phyloP scores from a whole-genome alignment of 495 filamentous ascomycete genomes.

The Hamigera avellanea region DNA sequence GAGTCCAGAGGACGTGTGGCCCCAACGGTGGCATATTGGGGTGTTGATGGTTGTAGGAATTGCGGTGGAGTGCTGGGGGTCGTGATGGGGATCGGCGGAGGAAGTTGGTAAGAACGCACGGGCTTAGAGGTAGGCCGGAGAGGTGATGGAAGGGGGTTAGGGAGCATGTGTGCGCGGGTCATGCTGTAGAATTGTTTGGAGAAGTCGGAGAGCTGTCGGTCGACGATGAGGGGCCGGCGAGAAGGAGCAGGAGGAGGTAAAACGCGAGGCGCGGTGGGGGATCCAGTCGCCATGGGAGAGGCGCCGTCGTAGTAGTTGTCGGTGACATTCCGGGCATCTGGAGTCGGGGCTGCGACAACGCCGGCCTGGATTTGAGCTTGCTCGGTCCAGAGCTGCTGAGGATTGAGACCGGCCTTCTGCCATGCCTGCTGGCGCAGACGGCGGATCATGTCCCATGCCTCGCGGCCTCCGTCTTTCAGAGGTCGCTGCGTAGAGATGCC shows the following conservation, averaged over 20 bases:
- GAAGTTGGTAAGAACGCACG: constrained; percentile 15
- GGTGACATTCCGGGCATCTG: neutral
- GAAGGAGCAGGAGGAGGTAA: neutral
- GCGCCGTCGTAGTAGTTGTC: neutral
- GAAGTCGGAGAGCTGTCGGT: constrained; percentile 18
- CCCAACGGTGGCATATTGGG: neutral
- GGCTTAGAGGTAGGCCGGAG: no score
- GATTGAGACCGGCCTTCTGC: constrained; percentile 37
- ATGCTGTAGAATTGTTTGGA: constrained; percentile 29
- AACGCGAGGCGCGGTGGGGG: constrained; percentile 1
- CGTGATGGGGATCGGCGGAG: constrained; percentile 7
- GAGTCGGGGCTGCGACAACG: constrained; percentile 12
- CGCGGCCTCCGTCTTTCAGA: constrained; percentile 39
- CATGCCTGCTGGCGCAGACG: constrained; percentile 39
- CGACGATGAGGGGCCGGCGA: constrained; percentile 1
- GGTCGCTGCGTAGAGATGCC: constrained; percentile 35
- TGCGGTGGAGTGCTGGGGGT: constrained; percentile 4
- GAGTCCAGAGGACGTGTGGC: neutral
- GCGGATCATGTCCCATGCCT: constrained; percentile 45
- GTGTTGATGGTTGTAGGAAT: constrained; percentile 6
- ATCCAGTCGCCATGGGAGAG: constrained; percentile 1
- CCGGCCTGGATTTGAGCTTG: constrained; percentile 33
- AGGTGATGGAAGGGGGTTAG: no score
- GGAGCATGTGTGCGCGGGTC: constrained; percentile 22
- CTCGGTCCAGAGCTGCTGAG: constrained; percentile 35